A percentile compares a stretch with the other conserved stretches of the same genome.
These are phyloP conservation scores for Neoscytalidium dimidiatum DNA, from an alignment of 2,329 filamentous ascomycete species.

Conservation along the genomic window DNA sequence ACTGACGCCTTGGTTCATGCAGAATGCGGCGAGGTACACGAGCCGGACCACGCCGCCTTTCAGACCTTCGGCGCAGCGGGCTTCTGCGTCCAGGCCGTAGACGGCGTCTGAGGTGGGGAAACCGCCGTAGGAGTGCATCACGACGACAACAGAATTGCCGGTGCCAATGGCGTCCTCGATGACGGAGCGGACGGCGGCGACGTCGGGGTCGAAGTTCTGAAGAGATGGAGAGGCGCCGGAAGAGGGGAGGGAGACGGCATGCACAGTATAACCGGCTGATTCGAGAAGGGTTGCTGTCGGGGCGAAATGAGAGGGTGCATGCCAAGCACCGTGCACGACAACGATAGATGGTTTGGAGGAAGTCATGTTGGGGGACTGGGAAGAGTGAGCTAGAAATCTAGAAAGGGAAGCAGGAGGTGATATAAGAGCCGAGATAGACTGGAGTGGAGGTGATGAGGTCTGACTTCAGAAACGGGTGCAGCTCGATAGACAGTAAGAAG, in stretches of 20 bases:
- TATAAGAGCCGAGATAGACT: no score
- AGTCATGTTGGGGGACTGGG: not conserved
- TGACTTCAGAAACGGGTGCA: no score
- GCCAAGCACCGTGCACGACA: slow-evolving; percentile 41
- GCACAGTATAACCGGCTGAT: slow-evolving; percentile 32
- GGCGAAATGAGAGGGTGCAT: slow-evolving; percentile 33
- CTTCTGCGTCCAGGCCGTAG: not conserved
- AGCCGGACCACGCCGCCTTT: slow-evolving; percentile 3
- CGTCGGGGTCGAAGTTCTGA: slow-evolving; percentile 35
- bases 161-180: slow-evolving; percentile 34
- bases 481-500: no score
- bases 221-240: slow-evolving; percentile 29
- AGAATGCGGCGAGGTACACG: slow-evolving; percentile 5
- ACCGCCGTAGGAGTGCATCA: slow-evolving; percentile 50
- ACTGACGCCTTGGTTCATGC: not conserved
- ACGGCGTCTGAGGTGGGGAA: slow-evolving; percentile 39
- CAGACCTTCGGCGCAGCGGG: not conserved
- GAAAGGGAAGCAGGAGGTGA: no score
- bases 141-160: slow-evolving; percentile 45
- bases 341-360: slow-evolving; percentile 37
- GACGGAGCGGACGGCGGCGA: slow-evolving; percentile 33
- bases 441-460: not conserved
- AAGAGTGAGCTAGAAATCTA: not conserved
- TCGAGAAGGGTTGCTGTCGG: slow-evolving; percentile 32
- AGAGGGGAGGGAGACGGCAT: slow-evolving; percentile 31